Evolutionary conservation across 2,329 filamentous ascomycete genomes (phyloP), one percentile per base, ranked within the genome.

Genomic region (Akanthomyces uredinophilus): DNA sequence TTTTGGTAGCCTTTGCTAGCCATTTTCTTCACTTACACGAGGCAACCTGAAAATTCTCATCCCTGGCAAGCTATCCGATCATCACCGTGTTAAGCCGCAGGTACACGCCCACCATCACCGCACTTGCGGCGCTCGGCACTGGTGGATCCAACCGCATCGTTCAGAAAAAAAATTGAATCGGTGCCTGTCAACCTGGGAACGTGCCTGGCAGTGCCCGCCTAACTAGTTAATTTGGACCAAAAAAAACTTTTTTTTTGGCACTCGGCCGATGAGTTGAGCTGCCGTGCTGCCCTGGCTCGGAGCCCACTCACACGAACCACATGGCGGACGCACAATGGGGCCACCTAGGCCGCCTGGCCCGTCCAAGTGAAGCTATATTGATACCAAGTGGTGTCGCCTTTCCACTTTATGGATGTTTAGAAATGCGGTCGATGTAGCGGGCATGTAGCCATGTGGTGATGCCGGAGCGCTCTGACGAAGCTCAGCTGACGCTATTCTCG

Each of bases 1-100:
- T 1, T 20, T 20, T 46, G 39, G 39, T 43, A 39, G n/a, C n/a
- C 11, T 29, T 27, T 50, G 8, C 20, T 16, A 18, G 32, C 32
- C 29, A 32, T 4, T 14, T 11, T n/a, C 27, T 32, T 27, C 14
- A n/a, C 20, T 18, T 32, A 18, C 39, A 39, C 22, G 39, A 35
- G 35, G 24, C 24, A 43, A 1, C 16, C 11, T 27, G 47, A 35
- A 61, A 61, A 46, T 35, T 60, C 57, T 60, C 16, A 20, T n/a
- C 57, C 3, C 16, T 46, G 13, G 27, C 16, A 16, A 44, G 5
- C 10, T 39, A 50, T 51, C 60, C 60, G 60, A 57, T 52, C 53
- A 57, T 62, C 52, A 57, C 60, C 60, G 60, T 51, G 5, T 57
- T 44, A 62, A 62, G 60, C 60, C 60, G 60, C 41, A 32, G 32